Evolutionary conservation across 306 rosid genomes (phyloP).

Genomic region (Delonix regia): DNA sequence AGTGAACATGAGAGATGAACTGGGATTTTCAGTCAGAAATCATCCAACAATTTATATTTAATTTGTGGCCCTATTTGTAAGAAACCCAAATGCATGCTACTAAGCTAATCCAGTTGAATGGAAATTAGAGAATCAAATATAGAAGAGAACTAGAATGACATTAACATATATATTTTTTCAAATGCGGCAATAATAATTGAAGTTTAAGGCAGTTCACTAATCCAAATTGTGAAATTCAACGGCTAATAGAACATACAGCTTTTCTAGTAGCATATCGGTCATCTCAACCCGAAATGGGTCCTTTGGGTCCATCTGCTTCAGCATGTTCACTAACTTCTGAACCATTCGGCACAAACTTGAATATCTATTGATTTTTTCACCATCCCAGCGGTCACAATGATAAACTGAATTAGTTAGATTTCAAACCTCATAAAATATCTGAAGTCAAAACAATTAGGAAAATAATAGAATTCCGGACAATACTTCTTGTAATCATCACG

Average conservation of each 20-base stretch:
- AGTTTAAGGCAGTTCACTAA: not conserved
- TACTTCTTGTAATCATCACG: constrained; percentile 96
- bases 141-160: not conserved
- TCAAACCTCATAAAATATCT: not conserved
- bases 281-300: constrained; percentile 74
- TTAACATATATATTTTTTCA: constrained; percentile 13
- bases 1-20: not conserved
- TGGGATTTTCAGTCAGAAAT: not conserved
- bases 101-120: constrained; percentile 11
- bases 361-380: constrained; percentile 52
- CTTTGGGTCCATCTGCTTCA: constrained; percentile 82
- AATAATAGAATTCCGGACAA: not conserved
- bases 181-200: not conserved
- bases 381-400: not conserved
- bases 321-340: constrained; percentile 68
- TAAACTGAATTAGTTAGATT: constrained; percentile 3
- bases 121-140: not conserved
- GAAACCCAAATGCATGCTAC: not conserved
- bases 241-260: constrained; percentile 54
- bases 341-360: constrained; percentile 65
- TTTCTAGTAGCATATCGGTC: constrained; percentile 82
- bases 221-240: not conserved
- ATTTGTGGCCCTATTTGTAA: not conserved
- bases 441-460: not conserved
- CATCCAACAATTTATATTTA: not conserved